Base-by-base conservation (phyloP, 257 asterid genomes). In the Petrea volubilis region DNA sequence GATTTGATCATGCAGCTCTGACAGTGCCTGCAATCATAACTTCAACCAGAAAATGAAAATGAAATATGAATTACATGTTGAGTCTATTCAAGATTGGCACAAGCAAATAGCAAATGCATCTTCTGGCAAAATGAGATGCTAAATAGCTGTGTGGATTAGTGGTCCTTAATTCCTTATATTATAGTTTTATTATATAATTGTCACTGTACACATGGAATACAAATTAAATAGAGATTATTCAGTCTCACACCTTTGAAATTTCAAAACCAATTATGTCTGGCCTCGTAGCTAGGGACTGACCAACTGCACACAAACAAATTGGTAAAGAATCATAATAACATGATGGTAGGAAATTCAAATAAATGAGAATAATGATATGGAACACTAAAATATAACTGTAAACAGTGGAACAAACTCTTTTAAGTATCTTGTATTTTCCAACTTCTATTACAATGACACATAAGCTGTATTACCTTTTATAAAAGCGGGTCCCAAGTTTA, bases 241-340 rank as follows among this genome's bases (percentile, higher is more conserved):
- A 47, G 12, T 51, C 31, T 73, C 83, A 68, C 62, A 94, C 99
- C 97, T 85, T 86, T 21, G 97, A 87, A 70, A 88, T 79, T 72
- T 91, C 97, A 68, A 85, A 53, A 70, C 99, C 97, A 71, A 92
- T 86, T 55, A 91, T 75, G 82, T 94, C 97, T 38, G 97, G 99
- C 84, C 99, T 88, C 27, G 99, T 94, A 43, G 99, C 88, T 44
- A 94, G 93, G 70, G 99, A 91, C 82, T 94, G 99, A 67, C 99
- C 99, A 81, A 88, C 99, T 94, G 91, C 83, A 77, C 59, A 79
- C 60, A 60, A 79, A 60, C 20, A 36, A 64, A 74, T 11, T 59
- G 57, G 47, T 41, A 36, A 43, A n/a, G 66, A 59, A 76, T 64
- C 72, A 47, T 59, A 55, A 18, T 20, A 55, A 25, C n/a, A 67